Percentiles rank a stretch among this genome's conserved stretches.
Conservation (phyloP, 176 grass and related monocot genomes). For the Dactylis glomerata region DNA sequence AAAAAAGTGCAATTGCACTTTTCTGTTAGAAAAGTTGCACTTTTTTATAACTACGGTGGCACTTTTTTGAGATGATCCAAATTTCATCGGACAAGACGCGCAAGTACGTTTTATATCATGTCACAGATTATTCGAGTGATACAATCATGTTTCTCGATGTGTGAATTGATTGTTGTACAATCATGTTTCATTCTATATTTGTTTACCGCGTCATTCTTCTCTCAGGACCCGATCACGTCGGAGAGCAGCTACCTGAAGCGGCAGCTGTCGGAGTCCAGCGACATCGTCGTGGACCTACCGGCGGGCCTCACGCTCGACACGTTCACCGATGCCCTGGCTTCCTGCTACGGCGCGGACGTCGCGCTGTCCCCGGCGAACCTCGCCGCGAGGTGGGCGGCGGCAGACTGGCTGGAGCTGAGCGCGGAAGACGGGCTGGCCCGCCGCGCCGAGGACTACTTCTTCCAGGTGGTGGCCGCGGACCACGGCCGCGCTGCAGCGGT, state of each 20-base stretch:
- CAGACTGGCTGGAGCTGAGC: constrained; percentile 71
- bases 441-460: constrained; percentile 71
- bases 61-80: no score
- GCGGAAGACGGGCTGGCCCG: constrained; percentile 28
- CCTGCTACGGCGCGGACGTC: constrained; percentile 55
- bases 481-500: constrained; percentile 32
- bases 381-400: constrained; percentile 38
- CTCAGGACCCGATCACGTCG: constrained; percentile 65
- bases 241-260: constrained; percentile 67
- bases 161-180: not conserved
- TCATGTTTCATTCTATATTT: not conserved
- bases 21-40: no score
- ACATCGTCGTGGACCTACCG: constrained; percentile 49
- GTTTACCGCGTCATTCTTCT: not conserved
- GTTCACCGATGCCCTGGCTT: constrained; percentile 42
- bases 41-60: no score
- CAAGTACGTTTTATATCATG: not conserved
- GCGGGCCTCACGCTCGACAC: constrained; percentile 39
- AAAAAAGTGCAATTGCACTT: no score
- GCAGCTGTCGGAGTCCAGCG: constrained; percentile 46
- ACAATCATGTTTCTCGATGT: not conserved
- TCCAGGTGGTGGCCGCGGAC: constrained; percentile 66
- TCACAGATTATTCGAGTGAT: not conserved
- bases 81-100: not conserved
- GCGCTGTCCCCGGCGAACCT: constrained; percentile 47